Conservation (phyloP, 305 asterid genomes). For the Lippia alba region DNA sequence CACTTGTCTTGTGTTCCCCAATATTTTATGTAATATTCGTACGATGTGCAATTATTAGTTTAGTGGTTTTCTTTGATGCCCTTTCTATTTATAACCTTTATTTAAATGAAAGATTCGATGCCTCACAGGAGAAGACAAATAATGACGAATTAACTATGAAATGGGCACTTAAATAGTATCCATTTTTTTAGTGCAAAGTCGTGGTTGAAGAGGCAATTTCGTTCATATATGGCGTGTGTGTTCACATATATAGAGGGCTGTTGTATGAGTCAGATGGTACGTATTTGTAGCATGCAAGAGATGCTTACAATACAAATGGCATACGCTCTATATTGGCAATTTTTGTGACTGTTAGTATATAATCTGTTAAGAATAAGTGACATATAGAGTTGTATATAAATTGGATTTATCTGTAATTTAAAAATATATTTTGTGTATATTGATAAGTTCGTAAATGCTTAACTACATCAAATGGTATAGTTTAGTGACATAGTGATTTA, state of each 20-base stretch:
- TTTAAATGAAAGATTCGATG: slow-evolving; percentile 51
- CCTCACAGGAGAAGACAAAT: slow-evolving; percentile 48
- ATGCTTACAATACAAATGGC: neutral
- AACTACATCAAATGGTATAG: too few relatives aligned
- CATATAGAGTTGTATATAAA: too few relatives aligned
- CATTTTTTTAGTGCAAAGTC: slow-evolving; percentile 26
- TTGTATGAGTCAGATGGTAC: slow-evolving; percentile 14
- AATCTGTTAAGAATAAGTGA: too few relatives aligned
- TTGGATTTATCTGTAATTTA: too few relatives aligned
- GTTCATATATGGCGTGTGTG: slow-evolving; percentile 11
- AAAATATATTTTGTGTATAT: too few relatives aligned
- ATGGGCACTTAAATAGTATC: slow-evolving; percentile 8
- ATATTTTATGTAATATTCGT: slow-evolving; percentile 30
- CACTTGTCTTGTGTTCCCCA: slow-evolving; percentile 43
- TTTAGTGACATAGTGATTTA: too few relatives aligned
- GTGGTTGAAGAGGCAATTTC: slow-evolving; percentile 15
- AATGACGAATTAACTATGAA: slow-evolving; percentile 15
- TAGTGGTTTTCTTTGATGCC: slow-evolving; percentile 13
- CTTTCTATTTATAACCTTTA: slow-evolving; percentile 23
- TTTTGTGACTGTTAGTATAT: too few relatives aligned
- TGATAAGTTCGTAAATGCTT: too few relatives aligned
- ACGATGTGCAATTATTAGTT: slow-evolving; percentile 21
- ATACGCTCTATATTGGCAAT: neutral
- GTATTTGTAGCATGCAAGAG: slow-evolving; percentile 32
- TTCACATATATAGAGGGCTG: slow-evolving; percentile 33